Base-by-base conservation (phyloP, 306 rosid genomes). In the Vigna unguiculata region DNA sequence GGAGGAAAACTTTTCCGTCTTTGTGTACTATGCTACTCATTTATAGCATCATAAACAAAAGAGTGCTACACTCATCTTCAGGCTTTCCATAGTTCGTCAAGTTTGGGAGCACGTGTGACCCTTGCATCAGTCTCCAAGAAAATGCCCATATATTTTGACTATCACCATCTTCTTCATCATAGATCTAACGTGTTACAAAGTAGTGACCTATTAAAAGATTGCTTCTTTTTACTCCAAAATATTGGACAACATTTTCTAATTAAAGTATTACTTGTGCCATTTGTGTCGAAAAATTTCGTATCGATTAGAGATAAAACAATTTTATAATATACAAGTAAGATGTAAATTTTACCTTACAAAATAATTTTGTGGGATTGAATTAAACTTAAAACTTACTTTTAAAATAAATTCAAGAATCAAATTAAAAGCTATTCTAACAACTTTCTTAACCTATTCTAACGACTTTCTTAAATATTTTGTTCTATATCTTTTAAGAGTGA, bases 71-170 rank as follows among this genome's bases (percentile, higher is more conserved):
- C 40, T 72, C 72, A 12, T 49, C 54, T 75, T 14, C 21, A 38
- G 77, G 24, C 1, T 25, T 40, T 55, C 32, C 52, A 12, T 65
- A 9, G 43, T 58, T 74, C n/a, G n/a, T n/a, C n/a, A n/a, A n/a
- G n/a, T n/a, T n/a, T 59, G 47, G 11, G 48, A 47, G 41, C 78
- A 73, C 78, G 25, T 58, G 78, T 64, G 32, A 20, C 13, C 19
- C 45, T 62, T 19, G 13, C 64, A 76, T 46, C 38, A 63, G 47
- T 9, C 69, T 63, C 28, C 69, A 62, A 62, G 16, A 49, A 34
- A 63, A 75, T 20, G 41, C 59, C 41, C 41, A 36, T 48, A 2
- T 25, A 14, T 62, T 61, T 75, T 75, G 63, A 75, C 79, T 72
- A 5, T 22, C 22, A 58, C 14, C 25, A 15, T 40, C 14, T 53